Base-by-base conservation (phyloP, 805 yeast species). In the Millerozyma miso region DNA sequence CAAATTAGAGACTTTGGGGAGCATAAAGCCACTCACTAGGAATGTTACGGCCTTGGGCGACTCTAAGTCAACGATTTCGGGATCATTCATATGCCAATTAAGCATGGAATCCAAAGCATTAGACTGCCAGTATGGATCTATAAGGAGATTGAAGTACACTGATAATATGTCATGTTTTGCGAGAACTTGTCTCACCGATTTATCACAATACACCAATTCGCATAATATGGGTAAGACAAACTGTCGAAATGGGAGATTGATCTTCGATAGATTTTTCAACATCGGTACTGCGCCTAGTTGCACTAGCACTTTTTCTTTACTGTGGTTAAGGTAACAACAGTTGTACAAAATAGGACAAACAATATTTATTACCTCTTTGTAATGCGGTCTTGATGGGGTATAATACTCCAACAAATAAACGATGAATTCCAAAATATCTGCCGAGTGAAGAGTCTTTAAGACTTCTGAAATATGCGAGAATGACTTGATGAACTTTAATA, bases 81-180 rank as follows among this genome's bases (percentile, higher is more conserved):
- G 56, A 38, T 60, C 62, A 41, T 49, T 65, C 48, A 56, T 54
- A 45, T 49, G 57, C 79, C 71, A 74, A 48, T 52, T 57, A 7
- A 71, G 37, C 2, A 79, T 62, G 0, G 81, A 71, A 20, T 78
- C 81, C 46, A 76, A 62, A 2, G 81, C 77, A 52, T 73, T 76
- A 15, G 74, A 71, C 54, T 76, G 80, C 82, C 83, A 79, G 49
- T 77, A 76, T 0, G 79, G 73, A 50, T 79, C 81, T 7, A 66
- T 49, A 3, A 76, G 52, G 13, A 79, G 59, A 13, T 60, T 56
- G 31, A 67, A 59, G 44, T 77, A 71, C 1, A 62, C 63, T 3
- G 59, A 52, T 19, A 76, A 52, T 4, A 74, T 68, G 18, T 67
- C 66, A 41, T 67, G 50, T 35, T 59, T 60, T 53, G 65, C 51